Evolutionary conservation across 306 rosid species (phyloP).

Genomic region (Dalbergia cultrata): DNA sequence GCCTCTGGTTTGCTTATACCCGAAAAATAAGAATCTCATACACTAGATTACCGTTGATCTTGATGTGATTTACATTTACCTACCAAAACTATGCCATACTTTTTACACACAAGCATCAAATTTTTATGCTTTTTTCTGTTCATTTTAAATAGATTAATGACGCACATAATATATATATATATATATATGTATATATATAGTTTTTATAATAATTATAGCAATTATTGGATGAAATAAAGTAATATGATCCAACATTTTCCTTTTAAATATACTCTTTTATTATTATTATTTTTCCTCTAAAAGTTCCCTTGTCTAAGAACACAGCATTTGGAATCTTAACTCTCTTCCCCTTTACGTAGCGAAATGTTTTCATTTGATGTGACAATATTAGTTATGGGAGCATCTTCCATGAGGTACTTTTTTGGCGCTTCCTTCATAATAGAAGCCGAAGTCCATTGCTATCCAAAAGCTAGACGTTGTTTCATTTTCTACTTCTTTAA

Average conservation of each 20-base stretch:
- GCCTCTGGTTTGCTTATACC: too few relatives aligned
- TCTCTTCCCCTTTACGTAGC: constrained; percentile 47
- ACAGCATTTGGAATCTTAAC: constrained; percentile 55
- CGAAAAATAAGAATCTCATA: too few relatives aligned
- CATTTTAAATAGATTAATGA: too few relatives aligned
- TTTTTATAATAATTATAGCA: too few relatives aligned
- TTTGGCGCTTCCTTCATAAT: constrained; percentile 46
- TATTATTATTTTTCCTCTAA: background rate
- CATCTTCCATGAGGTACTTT: constrained; percentile 48
- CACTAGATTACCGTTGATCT: background rate
- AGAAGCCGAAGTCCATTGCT: constrained; percentile 43
- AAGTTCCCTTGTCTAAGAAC: constrained; percentile 28
- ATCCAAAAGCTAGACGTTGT: constrained; percentile 48
- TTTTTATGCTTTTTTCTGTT: background rate
- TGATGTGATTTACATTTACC: constrained; percentile 29
- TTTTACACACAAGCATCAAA: background rate
- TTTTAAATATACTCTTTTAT: too few relatives aligned
- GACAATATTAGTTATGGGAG: constrained; percentile 53
- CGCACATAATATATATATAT: too few relatives aligned
- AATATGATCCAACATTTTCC: too few relatives aligned
- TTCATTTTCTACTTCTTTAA: constrained; percentile 15
- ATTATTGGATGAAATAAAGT: too few relatives aligned
- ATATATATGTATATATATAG: too few relatives aligned
- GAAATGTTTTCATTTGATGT: constrained; percentile 50
- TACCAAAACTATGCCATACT: background rate